phyloP scores from a whole-genome alignment of 768 basidiomycete species.

The Mycena haematopus region DNA sequence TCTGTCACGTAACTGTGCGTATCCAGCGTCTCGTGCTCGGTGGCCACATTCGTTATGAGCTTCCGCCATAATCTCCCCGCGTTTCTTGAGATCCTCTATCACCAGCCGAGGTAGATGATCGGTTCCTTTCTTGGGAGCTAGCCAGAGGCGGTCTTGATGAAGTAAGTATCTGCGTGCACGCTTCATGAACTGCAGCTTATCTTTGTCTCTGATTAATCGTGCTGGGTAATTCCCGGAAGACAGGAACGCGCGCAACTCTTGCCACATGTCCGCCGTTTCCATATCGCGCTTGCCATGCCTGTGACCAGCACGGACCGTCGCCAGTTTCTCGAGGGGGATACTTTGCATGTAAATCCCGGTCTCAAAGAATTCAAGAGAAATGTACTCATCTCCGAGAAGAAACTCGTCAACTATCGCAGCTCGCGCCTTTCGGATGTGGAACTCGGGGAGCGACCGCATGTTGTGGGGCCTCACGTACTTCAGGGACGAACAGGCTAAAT shows the following conservation, averaged over 20 bases:
- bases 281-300: constrained; percentile 21
- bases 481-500: neutral
- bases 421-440: neutral
- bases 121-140: no score
- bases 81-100: no score
- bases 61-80: no score
- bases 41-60: no score
- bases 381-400: constrained; percentile 1
- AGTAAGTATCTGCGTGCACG: no score
- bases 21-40: no score
- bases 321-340: constrained; percentile 12
- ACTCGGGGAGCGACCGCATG: neutral
- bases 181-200: no score
- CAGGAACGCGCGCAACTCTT: constrained; percentile 30
- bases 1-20: no score
- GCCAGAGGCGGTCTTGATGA: no score
- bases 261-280: constrained; percentile 23
- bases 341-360: neutral
- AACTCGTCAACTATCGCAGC: neutral
- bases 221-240: neutral
- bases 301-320: neutral
- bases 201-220: no score
- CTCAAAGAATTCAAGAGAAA: neutral
- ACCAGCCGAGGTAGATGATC: no score
- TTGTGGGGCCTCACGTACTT: no score